Evolutionary conservation across 179 eudicot species (phyloP), one percentile per base, ranked within the genome.

Genomic region (Beta lomatogona): DNA sequence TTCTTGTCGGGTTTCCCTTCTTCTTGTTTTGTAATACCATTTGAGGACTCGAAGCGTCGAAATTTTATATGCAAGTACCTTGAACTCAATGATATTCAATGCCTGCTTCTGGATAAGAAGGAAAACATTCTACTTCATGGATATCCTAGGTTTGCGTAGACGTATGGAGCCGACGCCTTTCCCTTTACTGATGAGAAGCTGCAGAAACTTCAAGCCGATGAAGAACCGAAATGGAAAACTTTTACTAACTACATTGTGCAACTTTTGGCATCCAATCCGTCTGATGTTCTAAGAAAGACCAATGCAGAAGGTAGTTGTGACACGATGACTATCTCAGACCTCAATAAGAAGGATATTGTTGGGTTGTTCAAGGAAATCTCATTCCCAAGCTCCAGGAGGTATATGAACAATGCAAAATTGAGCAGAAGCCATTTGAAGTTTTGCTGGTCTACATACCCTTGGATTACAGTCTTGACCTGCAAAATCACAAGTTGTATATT

Each of bases 371-470:
- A 19, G 22, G 64, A 59, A 18, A 19, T 19, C 64, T 59, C 22
- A 59, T 59, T 59, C 64, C 64, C 64, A 59, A 59, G 64, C 64
- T 59, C 64, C 16, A 59, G 64, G 22, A 16, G 64, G 64, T 59
- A 59, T 59, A 59, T 59, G 22, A 59, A 59, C 64, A 59, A 18
- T 59, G 64, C 22, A 59, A 59, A 59, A 18, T 21, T 59, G 21
- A 59, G 41, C 41, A 36, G 41, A 36, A 36, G 41, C 41, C 41
- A 36, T 36, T 36, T 36, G 41, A 36, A 36, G 41, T 36, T 36
- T 36, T 36, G 41, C 41, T 36, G 41, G 41, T 36, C 41, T 36
- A 36, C 41, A 36, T 36, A 36, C 41, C 41, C 41, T 36, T 36
- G 1, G 2, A 2, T 36, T 1, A 36, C 41, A 36, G 41, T 36